Base-by-base conservation (phyloP, 2,329 filamentous ascomycete genomes). In the Monosporascus sp. region DNA sequence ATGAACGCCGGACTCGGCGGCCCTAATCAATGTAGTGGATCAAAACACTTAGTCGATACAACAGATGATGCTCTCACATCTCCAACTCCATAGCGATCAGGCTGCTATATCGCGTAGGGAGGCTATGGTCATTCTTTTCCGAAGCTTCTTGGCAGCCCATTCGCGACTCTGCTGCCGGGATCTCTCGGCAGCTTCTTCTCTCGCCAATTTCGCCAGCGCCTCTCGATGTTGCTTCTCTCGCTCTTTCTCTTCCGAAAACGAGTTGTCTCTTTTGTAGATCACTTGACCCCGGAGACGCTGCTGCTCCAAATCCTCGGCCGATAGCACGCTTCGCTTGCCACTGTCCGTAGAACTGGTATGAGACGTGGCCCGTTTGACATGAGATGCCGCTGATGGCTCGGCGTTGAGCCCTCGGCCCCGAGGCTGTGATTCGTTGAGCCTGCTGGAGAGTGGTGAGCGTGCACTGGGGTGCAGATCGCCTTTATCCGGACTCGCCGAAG, bases 161-260 rank as follows among this genome's bases (percentile, higher is more conserved):
- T 84, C 79, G 36, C 82, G 76, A 58, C 81, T 81, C 54, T 79
- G 75, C 64, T 76, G 73, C 51, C 83, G 76, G 51, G 81, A 82
- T 61, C 79, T 75, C 67, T 86, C 82, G 9, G 83, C 82, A 24
- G 83, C 83, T 61, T 83, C 74, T 60, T 83, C 77, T 45, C 83
- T 74, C 7, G 82, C 82, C 51, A 72, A 62, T 61, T 77, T 81
- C 15, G 82, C 77, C 38, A 74, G 72, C 48, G 70, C 67, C 60
- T 86, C 82, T 36, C 81, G 76, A 55, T 81, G 78, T 8, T 72
- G 73, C 59, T 72, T 78, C 64, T 83, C 82, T 9, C 73, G 74
- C 57, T 81, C 77, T 48, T 76, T 76, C 46, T 77, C 77, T 43
- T 73, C 72, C 1, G 67, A 66, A 55, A 71, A 71, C 50, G 69